phyloP scores from a whole-genome alignment of 129 eudicot species.

The Centella asiatica region DNA sequence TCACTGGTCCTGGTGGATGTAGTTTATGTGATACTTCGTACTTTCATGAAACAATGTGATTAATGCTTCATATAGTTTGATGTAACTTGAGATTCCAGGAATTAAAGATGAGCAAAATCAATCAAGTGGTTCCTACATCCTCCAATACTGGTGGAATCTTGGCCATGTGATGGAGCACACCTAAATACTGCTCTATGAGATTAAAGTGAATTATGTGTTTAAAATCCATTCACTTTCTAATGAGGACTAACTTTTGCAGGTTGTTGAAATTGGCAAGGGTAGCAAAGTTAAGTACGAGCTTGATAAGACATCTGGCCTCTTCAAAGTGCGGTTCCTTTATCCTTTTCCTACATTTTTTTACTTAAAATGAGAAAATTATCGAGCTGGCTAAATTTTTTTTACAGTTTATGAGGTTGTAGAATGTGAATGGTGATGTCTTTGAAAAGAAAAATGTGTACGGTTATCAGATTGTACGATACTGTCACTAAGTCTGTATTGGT shows the following conservation, averaged over 20 bases:
- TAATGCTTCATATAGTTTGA: not conserved
- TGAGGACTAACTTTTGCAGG: conserved; percentile 34
- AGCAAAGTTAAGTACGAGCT: conserved; percentile 97
- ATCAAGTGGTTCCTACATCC: not conserved
- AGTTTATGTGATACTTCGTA: not conserved
- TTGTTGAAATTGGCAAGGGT: conserved; percentile 87
- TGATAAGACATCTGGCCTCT: conserved; percentile 80
- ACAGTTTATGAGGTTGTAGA: not conserved
- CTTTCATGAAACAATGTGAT: not conserved
- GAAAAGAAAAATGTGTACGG: too few relatives aligned
- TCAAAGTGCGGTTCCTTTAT: conserved; percentile 46
- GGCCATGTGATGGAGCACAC: not conserved
- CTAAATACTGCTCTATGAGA: not conserved
- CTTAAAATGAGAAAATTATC: conserved; percentile 2
- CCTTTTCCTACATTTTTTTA: not conserved
- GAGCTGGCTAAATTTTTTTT: not conserved
- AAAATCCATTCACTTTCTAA: not conserved
- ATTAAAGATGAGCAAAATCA: not conserved
- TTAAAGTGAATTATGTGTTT: not conserved
- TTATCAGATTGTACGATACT: too few relatives aligned
- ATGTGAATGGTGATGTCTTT: not conserved
- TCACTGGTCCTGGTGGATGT: not conserved
- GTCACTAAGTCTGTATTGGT: too few relatives aligned
- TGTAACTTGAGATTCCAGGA: not conserved
- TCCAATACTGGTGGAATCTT: not conserved